Conservation (phyloP, 164 flowering plant species). For the Santalum album region DNA sequence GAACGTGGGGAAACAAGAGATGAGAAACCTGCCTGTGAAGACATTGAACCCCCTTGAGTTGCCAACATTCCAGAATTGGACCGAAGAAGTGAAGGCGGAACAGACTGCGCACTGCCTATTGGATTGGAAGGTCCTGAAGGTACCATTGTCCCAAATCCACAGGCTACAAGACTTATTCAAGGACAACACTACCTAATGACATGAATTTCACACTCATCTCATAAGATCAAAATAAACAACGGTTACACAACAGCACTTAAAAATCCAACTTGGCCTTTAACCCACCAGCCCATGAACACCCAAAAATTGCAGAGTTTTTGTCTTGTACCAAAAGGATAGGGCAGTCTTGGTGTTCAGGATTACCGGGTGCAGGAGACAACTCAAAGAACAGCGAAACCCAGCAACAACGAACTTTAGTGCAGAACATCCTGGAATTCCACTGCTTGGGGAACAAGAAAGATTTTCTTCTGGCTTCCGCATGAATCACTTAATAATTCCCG, state of each 20-base stretch:
- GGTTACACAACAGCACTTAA: not conserved
- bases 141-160: slow-evolving; percentile 31
- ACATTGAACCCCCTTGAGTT: slow-evolving; percentile 54
- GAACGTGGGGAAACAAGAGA: slow-evolving; percentile 59
- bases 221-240: not conserved
- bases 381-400: slow-evolving; percentile 15
- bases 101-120: slow-evolving; percentile 42
- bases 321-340: not conserved
- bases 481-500: slow-evolving; percentile 11
- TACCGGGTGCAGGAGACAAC: slow-evolving; percentile 5
- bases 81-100: slow-evolving; percentile 40
- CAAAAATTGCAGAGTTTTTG: not conserved
- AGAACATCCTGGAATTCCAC: slow-evolving; percentile 28
- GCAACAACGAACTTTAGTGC: slow-evolving; percentile 13
- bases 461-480: not conserved
- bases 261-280: not conserved
- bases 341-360: slow-evolving; percentile 8
- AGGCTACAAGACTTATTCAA: slow-evolving; percentile 9
- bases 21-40: slow-evolving; percentile 54
- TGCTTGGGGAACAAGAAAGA: not conserved
- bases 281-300: not conserved
- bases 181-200: slow-evolving; percentile 14
- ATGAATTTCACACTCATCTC: not conserved
- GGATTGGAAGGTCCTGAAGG: slow-evolving; percentile 58
- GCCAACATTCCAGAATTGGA: slow-evolving; percentile 61